These are phyloP conservation scores for Arctium minus DNA, from an alignment of 129 eudicot species.

Conservation along the genomic window DNA sequence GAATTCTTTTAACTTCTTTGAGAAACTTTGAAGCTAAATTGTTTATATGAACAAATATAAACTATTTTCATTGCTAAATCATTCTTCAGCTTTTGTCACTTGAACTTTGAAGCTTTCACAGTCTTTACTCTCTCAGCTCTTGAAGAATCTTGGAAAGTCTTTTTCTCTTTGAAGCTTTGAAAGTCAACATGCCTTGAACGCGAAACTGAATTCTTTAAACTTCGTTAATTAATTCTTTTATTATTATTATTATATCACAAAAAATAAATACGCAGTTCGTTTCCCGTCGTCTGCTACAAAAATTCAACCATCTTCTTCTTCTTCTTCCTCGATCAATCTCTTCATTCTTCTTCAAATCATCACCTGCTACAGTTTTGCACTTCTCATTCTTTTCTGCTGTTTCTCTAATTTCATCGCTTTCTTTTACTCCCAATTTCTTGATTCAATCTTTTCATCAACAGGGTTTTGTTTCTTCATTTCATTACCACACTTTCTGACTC, in stretches of 20 bases:
- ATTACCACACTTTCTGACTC: slow-evolving; percentile 6
- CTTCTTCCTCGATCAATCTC: slow-evolving; percentile 1
- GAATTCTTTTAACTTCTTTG: no score
- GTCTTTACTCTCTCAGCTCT: no score
- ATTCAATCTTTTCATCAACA: neutral
- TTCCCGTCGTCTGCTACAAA: slow-evolving; percentile 28
- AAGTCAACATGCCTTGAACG: no score
- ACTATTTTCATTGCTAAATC: no score
- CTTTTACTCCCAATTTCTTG: neutral
- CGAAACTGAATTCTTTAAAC: no score
- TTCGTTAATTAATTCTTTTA: neutral
- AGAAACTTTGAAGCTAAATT: no score
- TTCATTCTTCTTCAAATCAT: slow-evolving; percentile 10
- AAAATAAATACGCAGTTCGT: neutral
- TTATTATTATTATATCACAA: neutral
- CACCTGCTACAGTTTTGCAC: neutral
- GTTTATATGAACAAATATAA: no score
- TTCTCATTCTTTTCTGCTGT: neutral
- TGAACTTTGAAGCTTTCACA: no score
- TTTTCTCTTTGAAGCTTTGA: no score
- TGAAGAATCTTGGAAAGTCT: no score
- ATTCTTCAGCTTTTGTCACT: no score
- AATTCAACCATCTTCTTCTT: slow-evolving; percentile 30
- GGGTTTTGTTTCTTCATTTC: slow-evolving; percentile 20
- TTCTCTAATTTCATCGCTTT: neutral